These are phyloP conservation scores for Fragaria ananassa DNA, from an alignment of 306 rosid species.

Conservation along the genomic window DNA sequence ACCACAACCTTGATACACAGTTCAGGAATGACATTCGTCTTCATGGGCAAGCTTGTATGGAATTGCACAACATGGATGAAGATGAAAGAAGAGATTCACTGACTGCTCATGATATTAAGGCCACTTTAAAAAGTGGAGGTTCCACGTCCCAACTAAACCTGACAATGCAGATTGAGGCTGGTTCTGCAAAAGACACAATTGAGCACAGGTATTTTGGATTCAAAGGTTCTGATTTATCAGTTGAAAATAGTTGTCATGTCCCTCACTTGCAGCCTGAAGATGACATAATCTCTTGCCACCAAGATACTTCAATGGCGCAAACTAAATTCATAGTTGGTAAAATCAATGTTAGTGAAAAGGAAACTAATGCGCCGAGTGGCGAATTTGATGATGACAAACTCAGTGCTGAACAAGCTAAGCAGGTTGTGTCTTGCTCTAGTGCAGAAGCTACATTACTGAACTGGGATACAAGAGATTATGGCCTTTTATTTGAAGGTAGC, in stretches of 20 bases:
- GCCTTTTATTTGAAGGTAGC: constrained; percentile 4
- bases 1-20: constrained; percentile 18
- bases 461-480: background rate
- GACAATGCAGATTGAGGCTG: constrained; percentile 18
- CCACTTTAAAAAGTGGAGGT: constrained; percentile 5
- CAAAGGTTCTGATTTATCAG: constrained; percentile 5
- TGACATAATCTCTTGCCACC: constrained; percentile 3
- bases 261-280: constrained; percentile 8
- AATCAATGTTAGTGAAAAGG: background rate
- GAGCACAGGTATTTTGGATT: constrained; percentile 4
- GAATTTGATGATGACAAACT: background rate
- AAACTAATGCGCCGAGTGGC: background rate
- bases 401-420: background rate
- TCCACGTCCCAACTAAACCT: background rate
- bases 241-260: constrained; percentile 9
- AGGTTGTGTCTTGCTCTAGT: background rate
- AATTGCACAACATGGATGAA: constrained; percentile 26
- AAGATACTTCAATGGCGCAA: constrained; percentile 6
- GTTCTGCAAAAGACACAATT: background rate
- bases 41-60: constrained; percentile 8
- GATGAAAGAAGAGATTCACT: constrained; percentile 6
- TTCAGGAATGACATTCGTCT: constrained; percentile 8
- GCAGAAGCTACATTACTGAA: background rate
- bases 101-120: background rate
- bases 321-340: background rate